Conservation (phyloP, 1,284 basidiomycete species). For the Ganoderma lucidum region DNA sequence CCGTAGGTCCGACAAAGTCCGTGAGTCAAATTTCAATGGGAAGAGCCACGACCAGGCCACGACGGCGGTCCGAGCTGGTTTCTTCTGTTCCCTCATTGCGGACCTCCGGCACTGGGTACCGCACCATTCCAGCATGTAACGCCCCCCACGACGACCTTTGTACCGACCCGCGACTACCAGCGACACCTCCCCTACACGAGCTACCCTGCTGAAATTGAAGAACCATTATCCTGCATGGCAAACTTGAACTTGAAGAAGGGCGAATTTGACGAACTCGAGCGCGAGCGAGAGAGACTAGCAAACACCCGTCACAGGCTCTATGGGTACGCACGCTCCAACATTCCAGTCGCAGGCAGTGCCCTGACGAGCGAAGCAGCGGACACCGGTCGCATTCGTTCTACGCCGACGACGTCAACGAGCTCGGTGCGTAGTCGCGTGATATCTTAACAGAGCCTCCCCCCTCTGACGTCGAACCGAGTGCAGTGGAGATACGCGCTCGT, state of each 20-base stretch:
- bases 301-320: neutral
- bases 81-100: neutral
- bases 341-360: neutral
- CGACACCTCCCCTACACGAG: neutral
- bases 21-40: neutral
- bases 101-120: neutral
- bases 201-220: neutral
- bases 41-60: too few relatives aligned
- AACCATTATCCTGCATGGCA: neutral
- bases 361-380: conserved; percentile 49
- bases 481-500: conserved; percentile 76
- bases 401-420: conserved; percentile 66
- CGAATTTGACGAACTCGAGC: neutral
- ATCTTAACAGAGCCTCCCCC: neutral
- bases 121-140: neutral
- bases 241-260: neutral
- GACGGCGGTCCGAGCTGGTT: neutral
- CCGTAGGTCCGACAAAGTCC: neutral
- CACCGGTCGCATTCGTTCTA: conserved; percentile 67
- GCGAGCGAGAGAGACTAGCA: neutral
- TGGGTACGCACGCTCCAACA: neutral
- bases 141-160: neutral
- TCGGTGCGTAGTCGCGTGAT: conserved; percentile 39
- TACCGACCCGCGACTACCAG: neutral
- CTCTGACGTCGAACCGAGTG: neutral